Conservation (phyloP, 768 basidiomycete genomes). For the Mrakia frigida region DNA sequence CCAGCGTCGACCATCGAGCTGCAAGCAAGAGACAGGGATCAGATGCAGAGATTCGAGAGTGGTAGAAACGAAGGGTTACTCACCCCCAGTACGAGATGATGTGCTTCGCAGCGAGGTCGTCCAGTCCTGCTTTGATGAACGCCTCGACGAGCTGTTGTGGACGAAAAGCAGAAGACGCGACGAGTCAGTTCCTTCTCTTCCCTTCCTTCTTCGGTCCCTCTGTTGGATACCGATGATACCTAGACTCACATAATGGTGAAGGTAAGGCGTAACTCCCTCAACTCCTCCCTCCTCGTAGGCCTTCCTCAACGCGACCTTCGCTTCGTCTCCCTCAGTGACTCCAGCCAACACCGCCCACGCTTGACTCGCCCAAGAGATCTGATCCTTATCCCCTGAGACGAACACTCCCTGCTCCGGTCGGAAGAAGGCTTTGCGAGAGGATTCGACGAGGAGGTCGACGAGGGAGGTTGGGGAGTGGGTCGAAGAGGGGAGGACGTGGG, state of each 20-base stretch:
- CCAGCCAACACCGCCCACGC: constrained; percentile 38
- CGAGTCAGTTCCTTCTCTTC: background rate
- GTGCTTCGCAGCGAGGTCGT: constrained; percentile 36
- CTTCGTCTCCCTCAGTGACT: constrained; percentile 29
- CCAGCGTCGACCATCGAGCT: constrained; percentile 36
- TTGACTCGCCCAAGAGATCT: constrained; percentile 37
- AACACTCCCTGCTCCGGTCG: constrained; percentile 28
- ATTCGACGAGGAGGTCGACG: constrained; percentile 23
- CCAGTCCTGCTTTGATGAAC: constrained; percentile 35
- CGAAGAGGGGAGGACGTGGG: background rate
- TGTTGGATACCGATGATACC: too few relatives aligned
- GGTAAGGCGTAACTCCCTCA: constrained; percentile 35
- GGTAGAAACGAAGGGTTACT: background rate
- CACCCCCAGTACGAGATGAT: constrained; percentile 38
- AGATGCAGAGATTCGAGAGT: background rate
- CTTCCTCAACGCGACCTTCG: constrained; percentile 32
- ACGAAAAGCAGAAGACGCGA: background rate
- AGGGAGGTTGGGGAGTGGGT: constrained; percentile 23
- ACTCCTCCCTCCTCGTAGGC: constrained; percentile 31
- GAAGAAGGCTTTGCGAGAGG: constrained; percentile 32
- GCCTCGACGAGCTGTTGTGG: constrained; percentile 35
- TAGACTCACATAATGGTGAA: constrained; percentile 36
- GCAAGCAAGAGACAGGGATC: background rate
- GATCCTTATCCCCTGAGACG: constrained; percentile 33
- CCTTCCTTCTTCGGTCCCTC: background rate